Conservation (phyloP, 768 basidiomycete genomes). For the Tylopilus subfusipes region DNA sequence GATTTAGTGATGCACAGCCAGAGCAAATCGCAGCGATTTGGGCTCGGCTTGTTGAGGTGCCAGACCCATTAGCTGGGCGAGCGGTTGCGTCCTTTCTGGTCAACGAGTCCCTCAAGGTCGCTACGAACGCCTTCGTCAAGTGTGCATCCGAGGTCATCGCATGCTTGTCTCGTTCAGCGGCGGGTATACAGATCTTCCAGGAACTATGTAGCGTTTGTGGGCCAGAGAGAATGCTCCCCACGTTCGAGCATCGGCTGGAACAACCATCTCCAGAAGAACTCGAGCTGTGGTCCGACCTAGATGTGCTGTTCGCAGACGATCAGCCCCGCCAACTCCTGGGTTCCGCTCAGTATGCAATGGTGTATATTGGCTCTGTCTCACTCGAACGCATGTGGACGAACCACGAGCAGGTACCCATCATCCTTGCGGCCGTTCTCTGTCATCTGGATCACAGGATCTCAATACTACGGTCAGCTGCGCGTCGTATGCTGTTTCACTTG, state of each 20-base stretch:
- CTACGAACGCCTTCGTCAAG: slow-evolving; percentile 70
- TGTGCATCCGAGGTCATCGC: slow-evolving; percentile 82
- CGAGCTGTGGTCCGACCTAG: slow-evolving; percentile 77
- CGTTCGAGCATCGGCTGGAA: slow-evolving; percentile 65
- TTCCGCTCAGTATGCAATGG: slow-evolving; percentile 83
- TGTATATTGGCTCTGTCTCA: slow-evolving; percentile 77
- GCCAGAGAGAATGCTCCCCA: slow-evolving; percentile 79
- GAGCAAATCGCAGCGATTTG: slow-evolving; percentile 81
- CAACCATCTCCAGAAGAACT: slow-evolving; percentile 61
- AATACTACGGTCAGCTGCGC: slow-evolving; percentile 68
- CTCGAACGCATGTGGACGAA: slow-evolving; percentile 76
- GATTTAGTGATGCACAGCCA: slow-evolving; percentile 68
- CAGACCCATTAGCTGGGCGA: slow-evolving; percentile 69
- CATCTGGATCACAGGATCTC: slow-evolving; percentile 76
- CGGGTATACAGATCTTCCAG: slow-evolving; percentile 71
- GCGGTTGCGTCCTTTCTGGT: slow-evolving; percentile 80
- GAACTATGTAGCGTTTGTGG: slow-evolving; percentile 85
- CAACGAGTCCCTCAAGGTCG: slow-evolving; percentile 83
- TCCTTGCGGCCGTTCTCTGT: slow-evolving; percentile 77
- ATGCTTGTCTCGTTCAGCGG: slow-evolving; percentile 73
- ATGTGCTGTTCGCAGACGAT: slow-evolving; percentile 64
- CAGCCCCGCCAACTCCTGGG: slow-evolving; percentile 69
- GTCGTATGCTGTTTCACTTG: slow-evolving; percentile 79
- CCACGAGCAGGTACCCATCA: slow-evolving; percentile 60
- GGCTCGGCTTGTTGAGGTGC: slow-evolving; percentile 70